Base-by-base conservation (phyloP, 768 basidiomycete species). In the Suillus plorans region DNA sequence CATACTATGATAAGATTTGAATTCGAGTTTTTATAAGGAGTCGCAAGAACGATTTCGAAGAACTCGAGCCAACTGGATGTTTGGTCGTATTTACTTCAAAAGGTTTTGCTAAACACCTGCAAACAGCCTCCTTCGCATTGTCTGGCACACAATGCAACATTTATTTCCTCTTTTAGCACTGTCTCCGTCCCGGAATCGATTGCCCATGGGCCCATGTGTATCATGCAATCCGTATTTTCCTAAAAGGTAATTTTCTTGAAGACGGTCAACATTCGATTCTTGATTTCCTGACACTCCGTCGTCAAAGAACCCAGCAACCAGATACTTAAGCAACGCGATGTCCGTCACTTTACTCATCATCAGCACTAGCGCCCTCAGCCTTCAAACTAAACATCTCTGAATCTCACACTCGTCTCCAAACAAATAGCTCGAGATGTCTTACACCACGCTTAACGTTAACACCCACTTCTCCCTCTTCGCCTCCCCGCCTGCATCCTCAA, bases 341-440 rank as follows among this genome's bases (percentile, higher is more conserved):
- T 37, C 20, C 36, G 6, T 36, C 36, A 22, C 36, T n/a, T 22
- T 16, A 36, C 6, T 34, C 55, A 57, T n/a, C 55, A 57, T 57
- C 55, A 57, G 55, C 20, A 34, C 31, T n/a, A 55, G 53, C 36
- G 9, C 13, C 13, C 55, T n/a, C 55, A 57, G n/a, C 5, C 34
- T 56, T 3, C 55, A 1, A 57, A 36, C 13, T 57, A 14, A 37
- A 57, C 7, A 37, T 57, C n/a, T 28, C 2, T n/a, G n/a, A 57
- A 16, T 22, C n/a, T 1, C 20, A 22, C 56, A 56, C 14, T 37
- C n/a, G 5, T 56, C 36, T 57, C 36, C 4, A 57, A 37, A 57
- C 36, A n/a, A 57, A 57, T 36, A 57, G n/a, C 20, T 37, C n/a
- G 56, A 57, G 58, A 77, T 76, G 76, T 73, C 74, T 68, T 74